phyloP scores from a whole-genome alignment of 2,329 filamentous ascomycete genomes.

The Byssothecium circinans region DNA sequence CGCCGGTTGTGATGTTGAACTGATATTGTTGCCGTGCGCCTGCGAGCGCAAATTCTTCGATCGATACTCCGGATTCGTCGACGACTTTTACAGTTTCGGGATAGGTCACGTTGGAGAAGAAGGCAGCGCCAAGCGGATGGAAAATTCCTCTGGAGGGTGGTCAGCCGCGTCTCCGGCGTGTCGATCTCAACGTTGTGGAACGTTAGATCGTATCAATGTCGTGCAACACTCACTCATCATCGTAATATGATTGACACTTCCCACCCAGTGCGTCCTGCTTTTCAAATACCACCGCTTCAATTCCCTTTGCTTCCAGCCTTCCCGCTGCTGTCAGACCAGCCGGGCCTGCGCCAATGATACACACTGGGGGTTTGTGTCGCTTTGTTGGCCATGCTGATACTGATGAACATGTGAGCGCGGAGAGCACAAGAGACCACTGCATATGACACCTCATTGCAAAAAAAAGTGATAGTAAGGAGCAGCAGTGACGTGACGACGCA shows the following conservation, averaged over 20 bases:
- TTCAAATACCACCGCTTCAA: constrained; percentile 42
- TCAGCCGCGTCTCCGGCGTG: constrained; percentile 35
- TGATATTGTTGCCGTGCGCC: constrained; percentile 36
- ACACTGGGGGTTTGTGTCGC: constrained; percentile 35
- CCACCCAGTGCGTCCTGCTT: constrained; percentile 40
- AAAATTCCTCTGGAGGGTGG: constrained; percentile 41
- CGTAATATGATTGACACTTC: constrained; percentile 44
- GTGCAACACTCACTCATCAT: constrained; percentile 39
- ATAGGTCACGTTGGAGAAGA: constrained; percentile 43
- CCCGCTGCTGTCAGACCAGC: constrained; percentile 40
- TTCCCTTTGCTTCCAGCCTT: constrained; percentile 37
- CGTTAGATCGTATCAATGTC: background rate
- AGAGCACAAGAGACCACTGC: constrained; percentile 27
- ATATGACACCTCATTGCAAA: constrained; percentile 18
- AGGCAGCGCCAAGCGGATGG: constrained; percentile 44
- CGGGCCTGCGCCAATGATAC: constrained; percentile 43
- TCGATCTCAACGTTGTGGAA: constrained; percentile 15
- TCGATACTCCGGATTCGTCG: constrained; percentile 35
- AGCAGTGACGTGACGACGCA: constrained; percentile 20
- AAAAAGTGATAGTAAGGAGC: constrained; percentile 18
- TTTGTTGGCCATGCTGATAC: constrained; percentile 30
- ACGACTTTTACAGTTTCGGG: constrained; percentile 40
- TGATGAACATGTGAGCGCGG: constrained; percentile 23
- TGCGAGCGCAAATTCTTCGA: constrained; percentile 35
- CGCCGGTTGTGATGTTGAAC: constrained; percentile 38